Conservation (phyloP, 768 basidiomycete species). For the Chlorophyllum brunneum region DNA sequence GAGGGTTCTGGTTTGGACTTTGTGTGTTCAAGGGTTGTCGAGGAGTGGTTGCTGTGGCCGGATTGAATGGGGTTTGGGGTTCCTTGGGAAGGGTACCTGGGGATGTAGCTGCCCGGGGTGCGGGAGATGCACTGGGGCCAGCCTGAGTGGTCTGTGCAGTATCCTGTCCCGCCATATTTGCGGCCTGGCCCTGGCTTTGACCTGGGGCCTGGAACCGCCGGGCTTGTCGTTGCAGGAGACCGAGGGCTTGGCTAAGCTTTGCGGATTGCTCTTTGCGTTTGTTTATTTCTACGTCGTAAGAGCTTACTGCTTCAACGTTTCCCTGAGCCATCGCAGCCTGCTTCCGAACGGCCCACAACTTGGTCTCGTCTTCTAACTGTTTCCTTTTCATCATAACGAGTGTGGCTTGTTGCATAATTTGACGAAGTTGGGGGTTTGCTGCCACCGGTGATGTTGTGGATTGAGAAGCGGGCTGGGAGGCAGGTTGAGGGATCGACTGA, state of each 20-base stretch:
- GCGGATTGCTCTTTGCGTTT: constrained; percentile 12
- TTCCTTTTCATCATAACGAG: neutral
- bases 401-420: constrained; percentile 1
- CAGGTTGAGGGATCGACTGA: constrained; percentile 15
- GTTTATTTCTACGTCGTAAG: constrained; percentile 13
- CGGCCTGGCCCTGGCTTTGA: constrained; percentile 2
- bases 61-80: constrained; percentile 3
- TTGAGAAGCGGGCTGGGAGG: constrained; percentile 8
- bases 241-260: constrained; percentile 12
- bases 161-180: neutral
- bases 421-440: constrained; percentile 18
- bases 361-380: constrained; percentile 8
- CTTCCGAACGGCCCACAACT: neutral
- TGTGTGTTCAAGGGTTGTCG: constrained; percentile 3
- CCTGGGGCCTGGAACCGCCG: constrained; percentile 4
- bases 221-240: constrained; percentile 12
- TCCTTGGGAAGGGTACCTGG: neutral
- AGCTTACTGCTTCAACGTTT: constrained; percentile 14
- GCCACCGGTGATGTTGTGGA: constrained; percentile 9
- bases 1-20: constrained; percentile 8
- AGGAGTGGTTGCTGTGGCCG: neutral
- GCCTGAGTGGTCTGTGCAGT: neutral
- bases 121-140: neutral
- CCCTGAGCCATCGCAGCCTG: constrained; percentile 16
- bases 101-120: constrained; percentile 1